A percentile compares a stretch with the other conserved stretches of the same genome.
Conservation (phyloP, 2,329 filamentous ascomycete species). For the Escovopsis sp. region DNA sequence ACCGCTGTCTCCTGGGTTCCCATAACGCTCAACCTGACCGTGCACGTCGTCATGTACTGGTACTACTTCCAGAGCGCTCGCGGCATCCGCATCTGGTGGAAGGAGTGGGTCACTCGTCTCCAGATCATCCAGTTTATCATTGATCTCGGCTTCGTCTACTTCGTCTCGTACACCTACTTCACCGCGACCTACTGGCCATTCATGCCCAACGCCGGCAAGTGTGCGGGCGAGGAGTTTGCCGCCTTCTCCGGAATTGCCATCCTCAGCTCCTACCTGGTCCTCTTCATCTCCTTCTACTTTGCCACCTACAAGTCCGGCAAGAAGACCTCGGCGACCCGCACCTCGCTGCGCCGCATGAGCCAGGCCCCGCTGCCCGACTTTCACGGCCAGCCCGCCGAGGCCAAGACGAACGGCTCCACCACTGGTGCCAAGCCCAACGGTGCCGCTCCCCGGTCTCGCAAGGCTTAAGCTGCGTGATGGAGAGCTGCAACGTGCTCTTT, state of each 20-base stretch:
- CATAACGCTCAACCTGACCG: conserved; percentile 80
- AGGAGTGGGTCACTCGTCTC: conserved; percentile 97
- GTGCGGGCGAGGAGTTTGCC: conserved; percentile 92
- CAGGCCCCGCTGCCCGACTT: conserved; percentile 58
- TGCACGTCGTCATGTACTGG: conserved; percentile 99
- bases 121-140: conserved; percentile 97
- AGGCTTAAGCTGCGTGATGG: conserved; percentile 31
- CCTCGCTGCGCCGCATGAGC: conserved; percentile 52
- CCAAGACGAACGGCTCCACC: conserved; percentile 29
- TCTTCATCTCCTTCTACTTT: conserved; percentile 98
- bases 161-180: conserved; percentile 98
- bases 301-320: conserved; percentile 86
- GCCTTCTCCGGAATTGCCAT: conserved; percentile 86
- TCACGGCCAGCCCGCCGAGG: conserved; percentile 30
- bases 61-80: conserved; percentile 99
- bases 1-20: conserved; percentile 92
- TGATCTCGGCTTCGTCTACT: conserved; percentile 96
- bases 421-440: conserved; percentile 45
- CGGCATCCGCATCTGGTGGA: conserved; percentile 96
- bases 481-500: neutral
- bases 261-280: conserved; percentile 84
- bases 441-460: conserved; percentile 50
- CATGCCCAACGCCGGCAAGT: conserved; percentile 72
- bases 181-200: conserved; percentile 75
- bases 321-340: conserved; percentile 68